These are phyloP conservation scores for Primulina eburnea DNA, from an alignment of 257 asterid species.

Conservation along the genomic window DNA sequence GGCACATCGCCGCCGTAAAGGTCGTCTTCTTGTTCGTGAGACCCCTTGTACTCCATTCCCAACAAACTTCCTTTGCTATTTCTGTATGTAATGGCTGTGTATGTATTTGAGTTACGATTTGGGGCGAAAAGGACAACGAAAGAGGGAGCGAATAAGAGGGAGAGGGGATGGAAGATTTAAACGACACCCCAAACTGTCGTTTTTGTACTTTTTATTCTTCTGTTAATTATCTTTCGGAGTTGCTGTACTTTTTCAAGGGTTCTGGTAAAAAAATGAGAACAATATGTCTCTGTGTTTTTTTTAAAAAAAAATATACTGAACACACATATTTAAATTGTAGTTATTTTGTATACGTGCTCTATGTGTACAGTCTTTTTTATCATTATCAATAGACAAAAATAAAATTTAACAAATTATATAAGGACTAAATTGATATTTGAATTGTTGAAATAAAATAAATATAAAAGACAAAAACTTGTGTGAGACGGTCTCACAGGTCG, in stretches of 20 bases:
- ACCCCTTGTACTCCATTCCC: conserved; percentile 38
- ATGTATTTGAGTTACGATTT: neutral
- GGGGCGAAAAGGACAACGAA: neutral
- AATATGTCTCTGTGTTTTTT: too few relatives aligned
- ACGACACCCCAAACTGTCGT: neutral
- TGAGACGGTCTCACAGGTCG: too few relatives aligned
- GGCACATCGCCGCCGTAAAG: conserved; percentile 62
- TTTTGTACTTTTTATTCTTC: neutral
- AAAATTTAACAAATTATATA: too few relatives aligned
- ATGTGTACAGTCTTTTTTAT: too few relatives aligned
- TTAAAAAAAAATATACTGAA: too few relatives aligned
- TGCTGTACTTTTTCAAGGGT: too few relatives aligned
- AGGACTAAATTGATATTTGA: too few relatives aligned
- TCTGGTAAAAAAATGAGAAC: neutral
- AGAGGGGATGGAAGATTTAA: neutral
- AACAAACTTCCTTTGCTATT: conserved; percentile 15
- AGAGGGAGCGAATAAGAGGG: neutral
- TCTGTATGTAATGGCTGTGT: conserved; percentile 10
- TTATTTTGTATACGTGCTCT: too few relatives aligned
- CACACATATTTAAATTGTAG: too few relatives aligned
- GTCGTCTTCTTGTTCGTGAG: conserved; percentile 49
- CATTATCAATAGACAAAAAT: too few relatives aligned
- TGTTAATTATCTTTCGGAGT: neutral
- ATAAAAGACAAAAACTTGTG: too few relatives aligned
- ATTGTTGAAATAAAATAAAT: too few relatives aligned